Conservation (phyloP, 352 stramenopile genomes). For the Hyphochytrium catenoides region DNA sequence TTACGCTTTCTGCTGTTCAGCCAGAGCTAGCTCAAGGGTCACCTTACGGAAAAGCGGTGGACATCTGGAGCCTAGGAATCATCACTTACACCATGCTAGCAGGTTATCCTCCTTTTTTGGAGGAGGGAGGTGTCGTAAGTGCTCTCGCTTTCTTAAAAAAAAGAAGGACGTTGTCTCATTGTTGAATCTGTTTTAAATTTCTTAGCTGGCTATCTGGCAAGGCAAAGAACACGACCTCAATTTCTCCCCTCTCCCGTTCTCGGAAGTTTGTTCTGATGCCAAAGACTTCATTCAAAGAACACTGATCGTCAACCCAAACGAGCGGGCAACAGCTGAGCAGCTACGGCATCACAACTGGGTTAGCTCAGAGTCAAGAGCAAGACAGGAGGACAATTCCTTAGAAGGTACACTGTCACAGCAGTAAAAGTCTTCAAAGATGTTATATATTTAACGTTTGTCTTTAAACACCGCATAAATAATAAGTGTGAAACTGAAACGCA, state of each 20-base stretch:
- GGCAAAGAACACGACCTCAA: slow-evolving; percentile 7
- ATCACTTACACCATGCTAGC: slow-evolving; percentile 42
- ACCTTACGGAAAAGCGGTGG: slow-evolving; percentile 25
- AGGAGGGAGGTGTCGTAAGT: slow-evolving; percentile 4
- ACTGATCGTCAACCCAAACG: slow-evolving; percentile 5
- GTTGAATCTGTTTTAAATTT: neutral
- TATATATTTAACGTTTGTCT: no score
- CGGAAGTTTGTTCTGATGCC: slow-evolving; percentile 5
- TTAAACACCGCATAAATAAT: no score
- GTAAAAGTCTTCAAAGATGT: no score
- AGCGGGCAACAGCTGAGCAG: no score
- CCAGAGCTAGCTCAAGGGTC: slow-evolving; percentile 32
- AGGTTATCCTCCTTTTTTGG: slow-evolving; percentile 30
- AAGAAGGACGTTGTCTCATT: slow-evolving; percentile 1
- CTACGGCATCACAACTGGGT: no score
- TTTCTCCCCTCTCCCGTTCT: slow-evolving; percentile 6
- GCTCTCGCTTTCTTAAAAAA: no score
- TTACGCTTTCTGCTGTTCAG: slow-evolving; percentile 24
- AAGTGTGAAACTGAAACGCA: no score
- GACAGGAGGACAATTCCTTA: no score
- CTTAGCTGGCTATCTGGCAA: no score
- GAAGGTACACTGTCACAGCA: no score
- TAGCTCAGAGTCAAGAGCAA: no score
- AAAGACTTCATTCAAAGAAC: slow-evolving; percentile 7
- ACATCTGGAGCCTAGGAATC: slow-evolving; percentile 44